Evolutionary conservation across 805 yeast genomes (phyloP).

Genomic region (Yarrowia sp.): DNA sequence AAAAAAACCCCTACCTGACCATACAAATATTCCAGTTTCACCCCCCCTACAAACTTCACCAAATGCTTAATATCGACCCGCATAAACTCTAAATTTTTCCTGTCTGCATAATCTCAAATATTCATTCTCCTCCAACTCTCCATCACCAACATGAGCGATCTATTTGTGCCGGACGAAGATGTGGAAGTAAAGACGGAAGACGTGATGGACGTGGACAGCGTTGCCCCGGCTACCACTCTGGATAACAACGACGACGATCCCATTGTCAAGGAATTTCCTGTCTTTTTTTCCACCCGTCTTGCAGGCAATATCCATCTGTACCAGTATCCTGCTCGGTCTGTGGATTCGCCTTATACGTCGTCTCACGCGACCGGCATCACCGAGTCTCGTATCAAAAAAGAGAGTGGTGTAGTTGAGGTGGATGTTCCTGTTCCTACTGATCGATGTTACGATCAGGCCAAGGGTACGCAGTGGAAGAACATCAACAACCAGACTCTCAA

Average conservation of each 20-base stretch:
- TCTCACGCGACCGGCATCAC: conserved; percentile 41
- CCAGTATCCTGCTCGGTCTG: conserved; percentile 62
- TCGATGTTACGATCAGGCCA: conserved; percentile 62
- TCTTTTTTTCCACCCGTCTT: conserved; percentile 42
- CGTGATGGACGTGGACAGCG: conserved; percentile 13
- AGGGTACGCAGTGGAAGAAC: conserved; percentile 62
- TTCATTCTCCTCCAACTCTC: too few relatives aligned
- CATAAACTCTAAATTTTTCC: conserved; percentile 11
- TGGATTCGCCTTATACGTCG: conserved; percentile 41
- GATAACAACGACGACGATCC: conserved; percentile 45
- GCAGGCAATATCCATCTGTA: conserved; percentile 43
- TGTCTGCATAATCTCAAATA: neutral
- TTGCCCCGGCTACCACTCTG: neutral
- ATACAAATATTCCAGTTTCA: too few relatives aligned
- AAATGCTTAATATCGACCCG: too few relatives aligned
- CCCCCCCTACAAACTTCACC: neutral
- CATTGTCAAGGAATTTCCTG: conserved; percentile 57
- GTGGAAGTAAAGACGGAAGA: conserved; percentile 7
- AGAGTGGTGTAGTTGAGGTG: conserved; percentile 64
- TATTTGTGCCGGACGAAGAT: conserved; percentile 16
- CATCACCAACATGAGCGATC: conserved; percentile 8
- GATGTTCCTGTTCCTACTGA: conserved; percentile 70
- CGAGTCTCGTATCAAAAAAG: conserved; percentile 55
- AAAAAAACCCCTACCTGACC: too few relatives aligned
- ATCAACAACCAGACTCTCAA: conserved; percentile 59